These are phyloP conservation scores for Vickermania spadyakhi DNA, from an alignment of 208 protist genomes.

Conservation along the genomic window DNA sequence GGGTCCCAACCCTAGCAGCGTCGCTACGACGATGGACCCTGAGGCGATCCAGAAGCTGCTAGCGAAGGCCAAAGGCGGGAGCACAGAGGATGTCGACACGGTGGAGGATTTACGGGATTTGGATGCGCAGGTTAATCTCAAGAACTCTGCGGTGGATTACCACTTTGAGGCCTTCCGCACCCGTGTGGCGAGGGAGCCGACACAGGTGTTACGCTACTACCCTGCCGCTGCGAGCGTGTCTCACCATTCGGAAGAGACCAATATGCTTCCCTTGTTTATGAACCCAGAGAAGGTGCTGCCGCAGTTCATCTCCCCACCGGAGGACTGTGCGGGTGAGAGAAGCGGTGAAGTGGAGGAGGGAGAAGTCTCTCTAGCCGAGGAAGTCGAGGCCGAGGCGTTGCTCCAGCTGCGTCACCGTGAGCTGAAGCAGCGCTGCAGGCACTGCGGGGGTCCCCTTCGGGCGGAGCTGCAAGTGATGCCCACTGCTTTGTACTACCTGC, in stretches of 20 bases:
- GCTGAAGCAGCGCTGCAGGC: slow-evolving; percentile 37
- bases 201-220: slow-evolving; percentile 76
- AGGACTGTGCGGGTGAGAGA: too few species aligned
- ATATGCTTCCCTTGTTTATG: slow-evolving; percentile 61
- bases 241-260: slow-evolving; percentile 2
- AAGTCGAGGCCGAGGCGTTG: neutral
- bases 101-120: slow-evolving; percentile 60
- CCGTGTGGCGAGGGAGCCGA: slow-evolving; percentile 42
- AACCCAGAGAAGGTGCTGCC: slow-evolving; percentile 35
- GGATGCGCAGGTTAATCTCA: slow-evolving; percentile 52
- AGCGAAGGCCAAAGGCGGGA: slow-evolving; percentile 18
- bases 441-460: slow-evolving; percentile 51
- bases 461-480: slow-evolving; percentile 81
- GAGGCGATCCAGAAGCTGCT: neutral
- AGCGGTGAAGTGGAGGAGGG: neutral
- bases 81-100: slow-evolving; percentile 34
- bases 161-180: slow-evolving; percentile 72
- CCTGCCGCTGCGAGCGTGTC: slow-evolving; percentile 3
- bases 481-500: slow-evolving; percentile 65
- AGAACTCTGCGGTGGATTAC: slow-evolving; percentile 59
- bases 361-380: neutral
- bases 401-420: slow-evolving; percentile 16
- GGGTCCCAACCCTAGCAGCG: slow-evolving; percentile 29
- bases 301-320: too few species aligned
- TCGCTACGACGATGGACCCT: slow-evolving; percentile 25